phyloP scores from a whole-genome alignment of 371 early-diverging fungal genomes.

The Enteropsectra breve region DNA sequence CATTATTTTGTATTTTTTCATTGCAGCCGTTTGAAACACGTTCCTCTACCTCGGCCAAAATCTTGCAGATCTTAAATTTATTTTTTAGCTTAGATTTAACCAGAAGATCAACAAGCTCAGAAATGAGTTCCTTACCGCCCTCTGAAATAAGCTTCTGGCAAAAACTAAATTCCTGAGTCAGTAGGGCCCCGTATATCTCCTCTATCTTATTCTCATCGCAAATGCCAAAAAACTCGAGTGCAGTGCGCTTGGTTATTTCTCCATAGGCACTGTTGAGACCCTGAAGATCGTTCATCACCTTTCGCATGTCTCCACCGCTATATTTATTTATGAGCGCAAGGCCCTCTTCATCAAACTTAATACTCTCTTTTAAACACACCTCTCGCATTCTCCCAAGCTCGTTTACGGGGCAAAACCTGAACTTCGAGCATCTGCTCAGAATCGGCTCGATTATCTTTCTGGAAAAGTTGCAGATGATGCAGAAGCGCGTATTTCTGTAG shows the following conservation, averaged over 20 bases:
- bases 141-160: slow-evolving; percentile 6
- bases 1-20: slow-evolving; percentile 56
- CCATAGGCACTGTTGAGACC: slow-evolving; percentile 43
- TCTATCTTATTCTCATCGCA: slow-evolving; percentile 16
- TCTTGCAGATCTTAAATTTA: slow-evolving; percentile 44
- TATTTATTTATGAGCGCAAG: slow-evolving; percentile 68
- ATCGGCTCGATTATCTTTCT: slow-evolving; percentile 92
- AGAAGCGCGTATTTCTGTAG: slow-evolving; percentile 85
- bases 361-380: slow-evolving; percentile 44
- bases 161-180: slow-evolving; percentile 17
- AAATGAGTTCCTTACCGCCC: slow-evolving; percentile 39
- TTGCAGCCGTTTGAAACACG: slow-evolving; percentile 49
- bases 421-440: slow-evolving; percentile 89
- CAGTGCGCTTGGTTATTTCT: slow-evolving; percentile 22
- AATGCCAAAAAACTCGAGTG: slow-evolving; percentile 40
- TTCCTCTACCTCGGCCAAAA: slow-evolving; percentile 53
- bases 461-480: slow-evolving; percentile 91
- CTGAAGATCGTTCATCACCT: slow-evolving; percentile 69
- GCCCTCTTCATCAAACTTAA: slow-evolving; percentile 66
- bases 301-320: slow-evolving; percentile 86
- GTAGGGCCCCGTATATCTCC: slow-evolving; percentile 31
- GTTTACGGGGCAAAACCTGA: slow-evolving; percentile 82
- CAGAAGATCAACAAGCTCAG: slow-evolving; percentile 31
- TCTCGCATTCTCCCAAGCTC: slow-evolving; percentile 65
- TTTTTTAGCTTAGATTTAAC: slow-evolving; percentile 25